Evolutionary conservation across 1,139 yeast species (phyloP).

Genomic region (Suhomyces chickasaworum): DNA sequence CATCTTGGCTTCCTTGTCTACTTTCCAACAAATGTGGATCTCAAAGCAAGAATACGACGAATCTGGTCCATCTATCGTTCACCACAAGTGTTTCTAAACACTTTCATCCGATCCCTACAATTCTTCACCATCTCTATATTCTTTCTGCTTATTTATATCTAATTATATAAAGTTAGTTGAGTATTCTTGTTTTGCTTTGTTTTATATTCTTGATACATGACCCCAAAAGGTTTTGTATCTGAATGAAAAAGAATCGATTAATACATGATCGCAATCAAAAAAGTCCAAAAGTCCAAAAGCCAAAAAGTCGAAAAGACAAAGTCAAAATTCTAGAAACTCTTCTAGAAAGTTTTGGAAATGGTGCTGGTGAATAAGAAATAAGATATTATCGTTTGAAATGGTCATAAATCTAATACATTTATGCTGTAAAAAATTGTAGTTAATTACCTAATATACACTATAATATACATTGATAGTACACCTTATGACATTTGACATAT

Average conservation of each 20-base stretch:
- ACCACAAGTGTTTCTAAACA: conserved; percentile 98
- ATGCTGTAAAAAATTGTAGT: conserved; percentile 5
- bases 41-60: conserved; percentile 99
- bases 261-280: conserved; percentile 14
- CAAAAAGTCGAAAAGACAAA: too few relatives aligned
- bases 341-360: neutral
- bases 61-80: conserved; percentile 99
- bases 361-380: neutral
- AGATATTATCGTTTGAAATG: neutral
- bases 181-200: conserved; percentile 12
- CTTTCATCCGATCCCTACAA: conserved; percentile 12
- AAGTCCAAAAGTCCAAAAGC: too few relatives aligned
- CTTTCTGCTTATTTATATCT: conserved; percentile 12
- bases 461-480: neutral
- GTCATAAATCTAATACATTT: neutral
- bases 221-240: conserved; percentile 3
- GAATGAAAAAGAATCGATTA: conserved; percentile 11
- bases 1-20: conserved; percentile 95
- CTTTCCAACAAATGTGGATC: conserved; percentile 99
- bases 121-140: conserved; percentile 12
- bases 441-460: neutral
- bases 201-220: conserved; percentile 10
- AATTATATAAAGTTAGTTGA: conserved; percentile 13
- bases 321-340: too few relatives aligned
- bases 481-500: too few relatives aligned